phyloP scores from a whole-genome alignment of 2,329 filamentous ascomycete species.

The Tolypocladium pustulatum region DNA sequence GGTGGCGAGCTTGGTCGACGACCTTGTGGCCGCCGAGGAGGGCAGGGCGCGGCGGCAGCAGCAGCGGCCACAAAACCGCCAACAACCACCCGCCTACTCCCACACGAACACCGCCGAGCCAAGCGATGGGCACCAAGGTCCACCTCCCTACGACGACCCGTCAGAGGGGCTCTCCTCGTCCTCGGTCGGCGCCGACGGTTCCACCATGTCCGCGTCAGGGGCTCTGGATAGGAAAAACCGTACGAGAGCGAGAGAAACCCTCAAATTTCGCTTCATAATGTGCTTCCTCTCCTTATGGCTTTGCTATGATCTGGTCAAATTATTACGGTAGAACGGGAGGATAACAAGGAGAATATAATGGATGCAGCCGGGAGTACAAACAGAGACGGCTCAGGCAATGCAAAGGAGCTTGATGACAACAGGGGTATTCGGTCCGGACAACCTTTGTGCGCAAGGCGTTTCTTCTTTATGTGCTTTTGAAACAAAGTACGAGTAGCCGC shows the following conservation, averaged over 20 bases:
- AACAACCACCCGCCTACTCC: constrained; percentile 1
- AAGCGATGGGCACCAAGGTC: constrained; percentile 23
- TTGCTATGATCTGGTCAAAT: no score
- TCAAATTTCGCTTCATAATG: no score
- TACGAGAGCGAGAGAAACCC: no score
- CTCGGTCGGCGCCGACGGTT: constrained; percentile 33
- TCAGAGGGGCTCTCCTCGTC: constrained; percentile 11
- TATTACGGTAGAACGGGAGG: no score
- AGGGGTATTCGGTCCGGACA: background rate
- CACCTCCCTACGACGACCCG: constrained; percentile 31
- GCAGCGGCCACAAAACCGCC: no score
- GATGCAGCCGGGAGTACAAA: background rate
- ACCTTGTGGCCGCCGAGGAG: constrained; percentile 34
- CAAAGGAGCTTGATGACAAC: background rate
- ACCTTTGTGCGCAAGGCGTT: background rate
- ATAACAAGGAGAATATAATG: background rate
- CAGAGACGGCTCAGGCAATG: background rate
- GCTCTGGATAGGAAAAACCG: background rate
- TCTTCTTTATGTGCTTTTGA: background rate
- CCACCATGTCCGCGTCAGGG: constrained; percentile 6
- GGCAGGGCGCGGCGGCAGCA: constrained; percentile 9
- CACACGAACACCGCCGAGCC: constrained; percentile 5
- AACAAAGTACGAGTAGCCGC: background rate
- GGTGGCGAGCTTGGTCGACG: constrained; percentile 33
- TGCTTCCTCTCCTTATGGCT: no score